phyloP scores from a whole-genome alignment of 139 green algal species.

The Klebsormidium nitens region DNA sequence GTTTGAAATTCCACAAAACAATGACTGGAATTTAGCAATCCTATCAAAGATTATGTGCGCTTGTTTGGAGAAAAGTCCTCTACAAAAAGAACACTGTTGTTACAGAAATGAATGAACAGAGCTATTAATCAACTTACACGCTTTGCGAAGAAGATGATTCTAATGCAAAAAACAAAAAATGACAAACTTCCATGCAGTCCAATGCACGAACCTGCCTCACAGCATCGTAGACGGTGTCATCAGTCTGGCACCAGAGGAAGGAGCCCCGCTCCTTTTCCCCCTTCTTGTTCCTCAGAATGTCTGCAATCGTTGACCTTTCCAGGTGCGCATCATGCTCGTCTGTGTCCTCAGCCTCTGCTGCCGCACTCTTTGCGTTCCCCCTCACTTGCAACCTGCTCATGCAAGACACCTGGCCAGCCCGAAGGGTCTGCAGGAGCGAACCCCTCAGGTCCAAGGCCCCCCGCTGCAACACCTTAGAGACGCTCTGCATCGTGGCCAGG shows the following conservation, averaged over 20 bases:
- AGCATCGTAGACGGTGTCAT: slow-evolving; percentile 35
- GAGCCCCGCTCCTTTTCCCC: slow-evolving; percentile 5
- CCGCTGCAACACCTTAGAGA: no score
- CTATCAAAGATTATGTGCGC: neutral
- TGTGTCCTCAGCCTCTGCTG: no score
- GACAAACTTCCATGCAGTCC: neutral
- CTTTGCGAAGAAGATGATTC: slow-evolving; percentile 3
- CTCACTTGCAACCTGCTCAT: no score
- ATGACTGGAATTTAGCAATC: slow-evolving; percentile 7
- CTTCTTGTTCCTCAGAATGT: slow-evolving; percentile 21
- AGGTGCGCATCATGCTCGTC: slow-evolving; percentile 6
- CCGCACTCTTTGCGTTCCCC: no score
- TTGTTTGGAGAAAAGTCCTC: no score
- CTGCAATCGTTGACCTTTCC: slow-evolving; percentile 25
- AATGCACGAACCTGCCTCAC: slow-evolving; percentile 12
- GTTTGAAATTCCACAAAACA: no score
- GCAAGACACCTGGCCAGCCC: no score
- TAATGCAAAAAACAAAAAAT: no score
- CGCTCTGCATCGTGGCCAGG: no score
- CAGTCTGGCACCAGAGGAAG: slow-evolving; percentile 32
- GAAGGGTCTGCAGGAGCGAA: no score
- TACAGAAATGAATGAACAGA: neutral
- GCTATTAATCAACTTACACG: slow-evolving; percentile 13
- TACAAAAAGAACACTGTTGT: no score
- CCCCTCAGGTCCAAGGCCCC: no score